Evolutionary conservation across 495 filamentous ascomycete species (phyloP), one percentile per base, ranked within the genome.

Genomic region (Podospora sp.): DNA sequence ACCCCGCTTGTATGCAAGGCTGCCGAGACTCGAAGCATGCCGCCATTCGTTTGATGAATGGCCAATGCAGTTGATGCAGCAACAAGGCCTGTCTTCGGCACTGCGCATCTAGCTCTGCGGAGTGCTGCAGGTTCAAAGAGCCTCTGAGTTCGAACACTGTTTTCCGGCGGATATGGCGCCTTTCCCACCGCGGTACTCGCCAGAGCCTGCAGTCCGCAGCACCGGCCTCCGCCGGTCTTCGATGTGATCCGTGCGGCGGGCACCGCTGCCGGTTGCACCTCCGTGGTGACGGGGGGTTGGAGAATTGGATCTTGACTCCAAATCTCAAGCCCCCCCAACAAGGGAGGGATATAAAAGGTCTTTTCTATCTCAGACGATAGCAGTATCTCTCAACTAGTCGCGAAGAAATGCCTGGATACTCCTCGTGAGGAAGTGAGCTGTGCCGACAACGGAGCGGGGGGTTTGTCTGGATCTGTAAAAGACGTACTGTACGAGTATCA

Each of bases 1-100:
- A 65, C 62, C 62, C 62, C 62, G 62, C 62, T 40, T 36, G 29
- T 12, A 26, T 57, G 62, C 62, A 65, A 65, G 52, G 62, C 62
- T 65, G 62, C 62, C 55, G 62, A 46, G 40, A 46, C 40, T 46
- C 16, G 40, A 46, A 46, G 40, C 60, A 62, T 0, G 20, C 4
- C 11, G 9, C 40, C 40, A 46, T 18, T 46, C 21, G 53, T 24
- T 27, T 24, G 53, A 57, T 11, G 40, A 46, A 46, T 46, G 40
- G 40, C 5, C 40, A 46, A 18, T 18, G 11, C 40, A 18, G 40
- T 46, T 46, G 40, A 46, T 46, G 40, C 40, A 14, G 40, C 40
- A 46, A 46, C 40, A 46, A 46, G 40, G 16, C 2, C 4, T 6
- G 40, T 2, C 16, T 46, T 46, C 12, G 33, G 40, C 40, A 46